Percentiles rank a stretch among this genome's conserved stretches.
Conservation (phyloP, 139 green algal genomes). For the Spirogloea muscicola region DNA sequence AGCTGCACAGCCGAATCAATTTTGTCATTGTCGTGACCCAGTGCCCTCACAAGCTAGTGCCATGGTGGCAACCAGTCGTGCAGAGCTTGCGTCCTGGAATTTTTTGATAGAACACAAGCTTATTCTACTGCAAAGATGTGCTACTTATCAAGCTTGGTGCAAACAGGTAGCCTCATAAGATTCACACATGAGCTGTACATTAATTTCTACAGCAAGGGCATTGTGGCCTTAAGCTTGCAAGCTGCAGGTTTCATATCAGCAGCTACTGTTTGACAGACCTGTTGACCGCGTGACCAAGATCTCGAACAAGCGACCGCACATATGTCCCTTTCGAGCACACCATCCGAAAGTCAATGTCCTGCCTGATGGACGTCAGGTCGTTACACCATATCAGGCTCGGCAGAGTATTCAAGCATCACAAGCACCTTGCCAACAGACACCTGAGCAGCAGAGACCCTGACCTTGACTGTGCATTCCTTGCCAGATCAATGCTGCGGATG, state of each 20-base stretch:
- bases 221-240: neutral
- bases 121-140: too few relatives aligned
- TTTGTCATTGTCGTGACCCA: too few relatives aligned
- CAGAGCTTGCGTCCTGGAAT: too few relatives aligned
- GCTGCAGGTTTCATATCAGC: conserved; percentile 1
- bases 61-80: neutral
- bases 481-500: conserved; percentile 23
- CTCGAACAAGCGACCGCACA: conserved; percentile 47
- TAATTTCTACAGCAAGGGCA: neutral
- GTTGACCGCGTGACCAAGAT: conserved; percentile 29
- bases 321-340: conserved; percentile 55
- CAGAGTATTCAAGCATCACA: neutral
- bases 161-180: neutral
- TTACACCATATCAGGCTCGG: neutral
- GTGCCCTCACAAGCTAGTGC: too few relatives aligned
- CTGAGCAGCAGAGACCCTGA: neutral
- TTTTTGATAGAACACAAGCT: too few relatives aligned
- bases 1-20: neutral
- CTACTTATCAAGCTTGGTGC: neutral
- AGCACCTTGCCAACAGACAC: neutral
- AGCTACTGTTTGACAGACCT: too few relatives aligned
- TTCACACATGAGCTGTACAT: neutral
- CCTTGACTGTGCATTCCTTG: neutral
- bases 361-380: neutral
- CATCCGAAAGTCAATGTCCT: conserved; percentile 44